Base-by-base conservation (phyloP, 495 filamentous ascomycete species). In the Xylaria intraflava region DNA sequence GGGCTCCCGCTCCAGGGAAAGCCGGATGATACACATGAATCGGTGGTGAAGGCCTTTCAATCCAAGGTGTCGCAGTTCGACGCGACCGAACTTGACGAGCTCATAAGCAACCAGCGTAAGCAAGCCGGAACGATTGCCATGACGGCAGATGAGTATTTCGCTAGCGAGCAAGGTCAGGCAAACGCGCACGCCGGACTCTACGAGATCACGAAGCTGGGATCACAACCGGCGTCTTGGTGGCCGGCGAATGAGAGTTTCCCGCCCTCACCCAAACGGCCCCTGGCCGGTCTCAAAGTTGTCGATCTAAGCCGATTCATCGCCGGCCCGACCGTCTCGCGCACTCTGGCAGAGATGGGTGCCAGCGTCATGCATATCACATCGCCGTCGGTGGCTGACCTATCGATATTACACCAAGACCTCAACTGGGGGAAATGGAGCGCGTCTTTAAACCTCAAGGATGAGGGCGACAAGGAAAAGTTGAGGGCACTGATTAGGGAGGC, bases 301-400 rank as follows among this genome's bases (percentile, higher is more conserved):
- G 81, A 83, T 47, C 59, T 83, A 40, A 73, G 77, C 5, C 65
- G 81, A 11, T 72, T 84, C 22, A 82, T 83, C 46, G 80, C 81
- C n/a, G 80, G 73, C 0, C 81, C 81, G 0, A 54, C 70, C 1
- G 68, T 84, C 26, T 71, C 71, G 1, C 61, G 69, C 6, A 73
- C 69, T 6, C 67, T 84, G 1, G 81, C 82, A 0, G 73, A 82
- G 45, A 69, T 77, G 46, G 82, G 82, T 12, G 82, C 82, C 0
- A 78, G 76, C 58, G 78, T 85, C 0, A 78, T 85, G 68, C 61
- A 77, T 0, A 67, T 83, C 7, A 83, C 79, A 2, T 72, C 74
- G 6, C 73, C 76, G 14, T 58, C 70, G 46, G 42, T 83, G 6
- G 64, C 66, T 2, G 80, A 84, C 57, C 27, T 74, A 12, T 60